phyloP scores from a whole-genome alignment of 495 filamentous ascomycete species.

The Patellaria atrata region DNA sequence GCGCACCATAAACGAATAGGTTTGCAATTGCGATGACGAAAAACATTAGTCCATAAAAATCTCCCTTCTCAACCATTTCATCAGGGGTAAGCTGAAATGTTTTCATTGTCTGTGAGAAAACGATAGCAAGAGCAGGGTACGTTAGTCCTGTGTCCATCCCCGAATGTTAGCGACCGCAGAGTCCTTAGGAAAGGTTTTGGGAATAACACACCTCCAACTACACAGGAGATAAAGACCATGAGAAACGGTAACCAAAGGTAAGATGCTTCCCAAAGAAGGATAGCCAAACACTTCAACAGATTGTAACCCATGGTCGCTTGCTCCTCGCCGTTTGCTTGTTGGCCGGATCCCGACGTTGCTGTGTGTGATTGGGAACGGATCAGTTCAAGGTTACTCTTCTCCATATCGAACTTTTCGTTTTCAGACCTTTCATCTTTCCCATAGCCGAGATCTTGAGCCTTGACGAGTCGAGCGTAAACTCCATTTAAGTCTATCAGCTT shows the following conservation, averaged over 20 bases:
- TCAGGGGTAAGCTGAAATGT: slow-evolving; percentile 12
- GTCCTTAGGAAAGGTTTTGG: not conserved
- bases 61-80: slow-evolving; percentile 6
- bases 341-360: not conserved
- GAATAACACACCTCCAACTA: slow-evolving; percentile 9
- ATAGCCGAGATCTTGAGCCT: slow-evolving; percentile 13
- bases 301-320: slow-evolving; percentile 5
- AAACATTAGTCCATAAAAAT: slow-evolving; percentile 25
- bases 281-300: slow-evolving; percentile 10
- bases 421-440: slow-evolving; percentile 1
- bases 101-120: slow-evolving; percentile 22
- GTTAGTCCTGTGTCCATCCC: slow-evolving; percentile 10
- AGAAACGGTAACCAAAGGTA: slow-evolving; percentile 7
- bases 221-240: slow-evolving; percentile 1
- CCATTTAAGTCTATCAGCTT: slow-evolving; percentile 16
- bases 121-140: slow-evolving; percentile 24
- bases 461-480: slow-evolving; percentile 18
- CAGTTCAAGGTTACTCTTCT: slow-evolving; percentile 4
- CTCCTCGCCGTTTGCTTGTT: not conserved
- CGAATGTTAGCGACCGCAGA: not conserved
- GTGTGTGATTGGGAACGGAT: slow-evolving; percentile 6
- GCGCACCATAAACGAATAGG: slow-evolving; percentile 22
- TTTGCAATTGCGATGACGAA: slow-evolving; percentile 33
- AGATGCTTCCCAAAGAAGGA: slow-evolving; percentile 11
- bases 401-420: slow-evolving; percentile 1